Evolutionary conservation across 108 stramenopile genomes (phyloP).

Genomic region (Nitzschia inconspicua): DNA sequence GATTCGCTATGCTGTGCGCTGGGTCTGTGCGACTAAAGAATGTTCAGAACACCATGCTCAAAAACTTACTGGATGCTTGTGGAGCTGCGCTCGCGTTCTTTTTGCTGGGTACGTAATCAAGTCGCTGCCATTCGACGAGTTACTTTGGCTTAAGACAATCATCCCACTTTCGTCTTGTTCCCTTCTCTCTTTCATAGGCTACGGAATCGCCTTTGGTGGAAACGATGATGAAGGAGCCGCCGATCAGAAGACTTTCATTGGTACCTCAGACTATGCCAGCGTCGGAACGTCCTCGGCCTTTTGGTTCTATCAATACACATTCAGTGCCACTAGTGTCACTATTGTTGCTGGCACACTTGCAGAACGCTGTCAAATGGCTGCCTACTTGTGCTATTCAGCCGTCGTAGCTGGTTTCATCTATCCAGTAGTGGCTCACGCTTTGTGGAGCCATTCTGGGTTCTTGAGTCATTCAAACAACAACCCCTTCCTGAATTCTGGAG

Average conservation of each 20-base stretch:
- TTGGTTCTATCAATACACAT: constrained; percentile 88
- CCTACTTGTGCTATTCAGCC: constrained; percentile 80
- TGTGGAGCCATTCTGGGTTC: constrained; percentile 77
- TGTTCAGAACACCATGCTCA: constrained; percentile 83
- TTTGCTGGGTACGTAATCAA: constrained; percentile 38
- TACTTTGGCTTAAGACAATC: not conserved
- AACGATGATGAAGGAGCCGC: constrained; percentile 16
- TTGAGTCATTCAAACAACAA: constrained; percentile 38
- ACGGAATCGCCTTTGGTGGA: constrained; percentile 77
- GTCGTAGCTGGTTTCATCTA: constrained; percentile 84
- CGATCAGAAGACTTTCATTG: constrained; percentile 52
- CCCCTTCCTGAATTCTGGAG: constrained; percentile 51
- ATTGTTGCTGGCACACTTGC: constrained; percentile 95
- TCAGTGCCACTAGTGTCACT: constrained; percentile 81
- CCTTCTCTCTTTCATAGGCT: constrained; percentile 20
- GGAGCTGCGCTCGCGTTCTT: constrained; percentile 79
- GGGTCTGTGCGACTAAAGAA: constrained; percentile 82
- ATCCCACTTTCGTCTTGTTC: not conserved
- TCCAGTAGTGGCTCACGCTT: constrained; percentile 80
- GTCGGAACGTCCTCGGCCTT: constrained; percentile 33
- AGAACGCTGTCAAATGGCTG: constrained; percentile 89
- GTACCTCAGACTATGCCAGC: constrained; percentile 52
- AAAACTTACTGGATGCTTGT: constrained; percentile 86
- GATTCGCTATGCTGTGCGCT: constrained; percentile 80
- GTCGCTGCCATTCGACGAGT: not conserved